Evolutionary conservation across 176 grass and related monocot genomes (phyloP).

Genomic region (Zea mays): DNA sequence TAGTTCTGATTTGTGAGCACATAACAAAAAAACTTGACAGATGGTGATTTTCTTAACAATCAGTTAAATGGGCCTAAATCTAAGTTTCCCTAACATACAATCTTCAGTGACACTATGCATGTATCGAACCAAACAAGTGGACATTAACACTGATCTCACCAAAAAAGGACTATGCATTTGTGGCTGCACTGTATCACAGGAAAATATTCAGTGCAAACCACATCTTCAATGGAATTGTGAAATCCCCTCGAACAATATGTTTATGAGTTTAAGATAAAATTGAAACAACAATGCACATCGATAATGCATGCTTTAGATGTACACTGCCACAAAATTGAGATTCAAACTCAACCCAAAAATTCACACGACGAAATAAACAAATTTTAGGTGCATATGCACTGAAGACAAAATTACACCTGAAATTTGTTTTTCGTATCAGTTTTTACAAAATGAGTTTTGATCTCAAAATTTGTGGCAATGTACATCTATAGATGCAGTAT

Average conservation of each 20-base stretch:
- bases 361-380: not conserved
- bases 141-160: not conserved
- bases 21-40: not conserved
- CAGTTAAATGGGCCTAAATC: not conserved
- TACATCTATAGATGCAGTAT: no score
- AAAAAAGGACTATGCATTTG: not conserved
- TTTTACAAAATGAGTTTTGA: no score
- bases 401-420: not conserved
- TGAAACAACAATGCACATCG: not conserved
- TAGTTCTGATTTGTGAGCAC: not conserved
- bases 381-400: not conserved
- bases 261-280: not conserved
- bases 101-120: not conserved
- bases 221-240: not conserved
- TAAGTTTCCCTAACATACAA: not conserved
- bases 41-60: not conserved
- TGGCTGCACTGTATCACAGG: not conserved
- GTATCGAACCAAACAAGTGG: not conserved
- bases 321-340: not conserved
- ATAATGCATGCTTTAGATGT: not conserved
- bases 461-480: no score
- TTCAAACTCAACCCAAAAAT: not conserved
- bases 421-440: no score
- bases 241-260: not conserved
- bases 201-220: not conserved